A percentile compares a stretch with the other conserved stretches of the same genome.
Conservation (phyloP, 163 green algal genomes). For the Scenedesmus sp. region DNA sequence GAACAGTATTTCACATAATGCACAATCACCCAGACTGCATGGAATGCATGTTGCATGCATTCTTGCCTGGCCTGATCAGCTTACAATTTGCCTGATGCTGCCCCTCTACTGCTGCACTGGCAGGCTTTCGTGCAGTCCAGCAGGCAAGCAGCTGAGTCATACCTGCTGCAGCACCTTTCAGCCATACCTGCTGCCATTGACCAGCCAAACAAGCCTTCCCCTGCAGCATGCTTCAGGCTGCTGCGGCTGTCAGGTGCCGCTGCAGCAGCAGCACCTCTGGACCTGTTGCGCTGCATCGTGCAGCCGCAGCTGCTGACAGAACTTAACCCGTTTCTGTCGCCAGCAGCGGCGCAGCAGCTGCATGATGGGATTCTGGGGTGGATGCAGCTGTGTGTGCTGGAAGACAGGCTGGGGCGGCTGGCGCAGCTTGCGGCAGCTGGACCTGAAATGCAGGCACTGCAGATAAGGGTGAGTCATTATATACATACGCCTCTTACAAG, state of each 20-base stretch:
- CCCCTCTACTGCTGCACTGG: background rate
- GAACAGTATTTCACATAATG: too few relatives aligned
- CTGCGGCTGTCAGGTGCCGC: background rate
- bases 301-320: background rate
- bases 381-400: slow-evolving; percentile 78
- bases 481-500: too few relatives aligned
- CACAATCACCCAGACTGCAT: too few relatives aligned
- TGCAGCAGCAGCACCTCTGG: slow-evolving; percentile 21
- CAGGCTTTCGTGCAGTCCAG: background rate
- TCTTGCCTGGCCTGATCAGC: too few relatives aligned
- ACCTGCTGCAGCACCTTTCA: slow-evolving; percentile 54
- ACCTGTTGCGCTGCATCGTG: slow-evolving; percentile 56
- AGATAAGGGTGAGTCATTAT: slow-evolving; percentile 58
- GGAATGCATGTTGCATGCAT: background rate
- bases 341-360: slow-evolving; percentile 40
- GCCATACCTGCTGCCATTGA: background rate
- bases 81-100: background rate
- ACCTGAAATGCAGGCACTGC: slow-evolving; percentile 1
- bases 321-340: slow-evolving; percentile 72
- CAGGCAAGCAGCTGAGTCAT: slow-evolving; percentile 8
- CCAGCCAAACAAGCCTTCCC: background rate
- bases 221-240: background rate
- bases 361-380: slow-evolving; percentile 56
- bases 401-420: slow-evolving; percentile 68
- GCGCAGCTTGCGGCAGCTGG: slow-evolving; percentile 48